Conservation (phyloP, 2,329 filamentous ascomycete genomes). For the Phialocephala subalpina region DNA sequence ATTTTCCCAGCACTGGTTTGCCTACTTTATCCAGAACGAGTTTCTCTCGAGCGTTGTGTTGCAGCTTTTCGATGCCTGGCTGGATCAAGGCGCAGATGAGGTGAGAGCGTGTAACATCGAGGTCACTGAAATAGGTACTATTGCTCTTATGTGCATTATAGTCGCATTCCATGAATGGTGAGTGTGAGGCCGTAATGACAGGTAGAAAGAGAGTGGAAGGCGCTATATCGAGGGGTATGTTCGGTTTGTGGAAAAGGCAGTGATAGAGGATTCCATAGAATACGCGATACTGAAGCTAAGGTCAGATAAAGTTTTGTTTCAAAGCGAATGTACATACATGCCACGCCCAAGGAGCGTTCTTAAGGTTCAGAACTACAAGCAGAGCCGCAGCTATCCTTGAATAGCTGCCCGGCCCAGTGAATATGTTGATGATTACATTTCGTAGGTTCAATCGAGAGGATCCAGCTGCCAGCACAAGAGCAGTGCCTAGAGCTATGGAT, state of each 20-base stretch:
- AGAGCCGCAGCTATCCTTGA: slow-evolving; percentile 43
- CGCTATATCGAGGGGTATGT: slow-evolving; percentile 43
- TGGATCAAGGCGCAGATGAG: slow-evolving; percentile 75
- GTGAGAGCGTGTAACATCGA: slow-evolving; percentile 79
- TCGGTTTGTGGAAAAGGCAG: slow-evolving; percentile 49
- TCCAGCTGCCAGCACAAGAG: slow-evolving; percentile 32
- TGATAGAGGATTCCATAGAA: slow-evolving; percentile 55
- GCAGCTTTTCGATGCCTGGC: slow-evolving; percentile 61
- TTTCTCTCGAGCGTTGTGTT: slow-evolving; percentile 56
- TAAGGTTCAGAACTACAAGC: slow-evolving; percentile 60
- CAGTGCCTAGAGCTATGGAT: slow-evolving; percentile 36
- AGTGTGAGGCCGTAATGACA: slow-evolving; percentile 63
- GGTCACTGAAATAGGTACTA: slow-evolving; percentile 74
- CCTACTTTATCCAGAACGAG: slow-evolving; percentile 54
- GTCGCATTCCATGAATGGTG: slow-evolving; percentile 70
- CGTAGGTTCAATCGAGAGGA: slow-evolving; percentile 36
- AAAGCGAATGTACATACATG: slow-evolving; percentile 54
- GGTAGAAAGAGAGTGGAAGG: slow-evolving; percentile 64
- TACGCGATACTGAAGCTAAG: slow-evolving; percentile 49
- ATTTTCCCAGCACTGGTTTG: slow-evolving; percentile 57
- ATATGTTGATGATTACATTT: slow-evolving; percentile 30
- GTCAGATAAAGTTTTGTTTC: not conserved
- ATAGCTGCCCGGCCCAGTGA: slow-evolving; percentile 43
- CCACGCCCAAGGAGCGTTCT: slow-evolving; percentile 66
- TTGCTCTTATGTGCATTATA: slow-evolving; percentile 80